Evolutionary conservation across 176 grass and related monocot species (phyloP), one percentile per base, ranked within the genome.

Genomic region (Musa troglodytarum): DNA sequence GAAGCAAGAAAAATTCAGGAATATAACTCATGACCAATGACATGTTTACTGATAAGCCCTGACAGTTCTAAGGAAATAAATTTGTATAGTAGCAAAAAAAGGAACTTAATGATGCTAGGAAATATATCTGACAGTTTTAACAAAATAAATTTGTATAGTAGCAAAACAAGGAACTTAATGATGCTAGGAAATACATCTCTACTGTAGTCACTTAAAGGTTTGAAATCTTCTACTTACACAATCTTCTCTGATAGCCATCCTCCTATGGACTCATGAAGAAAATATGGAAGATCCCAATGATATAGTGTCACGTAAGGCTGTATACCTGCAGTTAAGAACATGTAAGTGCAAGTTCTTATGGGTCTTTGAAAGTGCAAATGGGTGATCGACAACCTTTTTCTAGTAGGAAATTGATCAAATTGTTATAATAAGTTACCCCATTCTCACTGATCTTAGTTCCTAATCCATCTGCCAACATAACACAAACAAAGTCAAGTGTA

Each of bases 271-370:
- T 76, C 76, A 26, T 99, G 90, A 78, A 99, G 90, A 87, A 89
- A 65, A 76, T 94, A 54, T 13, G 95, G 95, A 84, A 99, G 90
- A 83, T 99, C 95, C 95, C 95, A 99, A 68, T 99, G 95, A 84
- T 99, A 99, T 19, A 99, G 74, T 74, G 95, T 99, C 58, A 61
- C 86, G 17, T 89, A 99, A 54, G 95, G 95, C 66, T 94, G 84
- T 82, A 99, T 84, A 84, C 90, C 95, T 99, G 70, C 56, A 79
- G 29, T 50, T 74, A 22, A 22, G 82, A 81, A 79, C 17, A 92
- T 43, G 55, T 53, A 73, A 52, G 53, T 62, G 68, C 14, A 82
- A 78, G 72, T 77, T 50, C 83, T 66, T 63, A 49, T 62, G 80
- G n/a, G 25, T 53, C 81, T 21, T 71, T 80, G 25, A 88, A 87